Base-by-base conservation (phyloP, 139 green algal genomes). In the Chlorella sp. region DNA sequence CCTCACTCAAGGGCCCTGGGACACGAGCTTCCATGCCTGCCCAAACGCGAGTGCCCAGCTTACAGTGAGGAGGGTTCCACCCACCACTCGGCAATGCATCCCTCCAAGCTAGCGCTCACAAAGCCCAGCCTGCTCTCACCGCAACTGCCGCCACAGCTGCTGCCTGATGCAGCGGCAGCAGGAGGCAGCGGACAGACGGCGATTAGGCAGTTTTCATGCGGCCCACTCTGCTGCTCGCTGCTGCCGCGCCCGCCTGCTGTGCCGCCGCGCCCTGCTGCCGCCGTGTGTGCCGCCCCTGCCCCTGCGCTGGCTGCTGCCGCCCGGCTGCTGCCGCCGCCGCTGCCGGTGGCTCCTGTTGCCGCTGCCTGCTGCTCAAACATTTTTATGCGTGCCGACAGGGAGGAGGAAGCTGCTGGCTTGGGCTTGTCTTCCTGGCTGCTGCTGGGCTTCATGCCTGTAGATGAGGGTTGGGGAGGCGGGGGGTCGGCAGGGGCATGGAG, bases 341-440 rank as follows among this genome's bases (percentile, higher is more conserved):
- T 64, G 61, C 36, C 9, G 42, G 39, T 40, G 32, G 36, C 40
- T 42, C 68, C 85, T 26, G 61, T 61, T 15, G 84, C 84, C 3
- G 86, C 86, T 16, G 77, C 86, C 18, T 90, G 86, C 57, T 42
- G 18, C 77, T 90, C 86, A 86, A 90, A 90, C 36, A 90, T 53
- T 36, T 90, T 85, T 16, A 90, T 86, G 12, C 86, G 76, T 4
- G 57, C 86, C 14, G 36, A 79, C 30, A 86, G 77, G 16, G 86
- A 77, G n/a, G 71, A 37, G n/a, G 68, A 34, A 5, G 36, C 34
- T 16, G 69, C 19, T 18, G 3, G 30, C 40, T 28, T 40, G 18
- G 3, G 30, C 19, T 53, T 61, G 86, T 11, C 36, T n/a, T 4
- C 26, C 3, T 42, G 40, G 85, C 37, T 66, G 69, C 32, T 48